A percentile compares a stretch with the other conserved stretches of the same genome.
phyloP scores from a whole-genome alignment of 495 filamentous ascomycete genomes.

The Thermochaetoides thermophila region DNA sequence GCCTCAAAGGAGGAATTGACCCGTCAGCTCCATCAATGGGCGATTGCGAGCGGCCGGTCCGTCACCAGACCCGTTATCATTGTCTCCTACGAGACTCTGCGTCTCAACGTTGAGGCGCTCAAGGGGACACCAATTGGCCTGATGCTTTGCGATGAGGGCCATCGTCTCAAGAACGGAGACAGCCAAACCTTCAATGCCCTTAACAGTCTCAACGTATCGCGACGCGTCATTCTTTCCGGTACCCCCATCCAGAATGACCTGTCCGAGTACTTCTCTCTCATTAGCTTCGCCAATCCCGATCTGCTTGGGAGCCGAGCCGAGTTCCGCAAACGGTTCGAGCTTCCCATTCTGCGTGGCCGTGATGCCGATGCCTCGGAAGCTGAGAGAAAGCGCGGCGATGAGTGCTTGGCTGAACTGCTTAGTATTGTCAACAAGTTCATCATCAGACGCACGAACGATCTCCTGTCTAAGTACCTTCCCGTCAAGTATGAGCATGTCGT shows the following conservation, averaged over 20 bases:
- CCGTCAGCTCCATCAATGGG: constrained; percentile 85
- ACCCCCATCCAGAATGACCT: constrained; percentile 98
- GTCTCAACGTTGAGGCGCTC: constrained; percentile 79
- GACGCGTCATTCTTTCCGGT: constrained; percentile 88
- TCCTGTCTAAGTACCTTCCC: constrained; percentile 93
- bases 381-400: constrained; percentile 72
- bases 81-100: constrained; percentile 92
- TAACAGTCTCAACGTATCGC: constrained; percentile 76
- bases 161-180: constrained; percentile 96
- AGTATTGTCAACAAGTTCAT: constrained; percentile 94
- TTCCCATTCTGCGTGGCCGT: constrained; percentile 83
- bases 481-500: constrained; percentile 99
- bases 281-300: constrained; percentile 93
- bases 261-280: constrained; percentile 89
- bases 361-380: constrained; percentile 80
- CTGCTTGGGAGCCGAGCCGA: constrained; percentile 78
- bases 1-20: constrained; percentile 86
- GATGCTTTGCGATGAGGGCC: constrained; percentile 94
- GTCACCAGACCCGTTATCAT: constrained; percentile 96
- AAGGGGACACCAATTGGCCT: constrained; percentile 78
- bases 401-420: constrained; percentile 67
- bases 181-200: constrained; percentile 85
- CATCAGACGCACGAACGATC: constrained; percentile 95
- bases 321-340: constrained; percentile 87
- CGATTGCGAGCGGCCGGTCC: constrained; percentile 73